These are phyloP conservation scores for Sugiyamaella marilandica DNA, from an alignment of 805 yeast genomes.

Conservation along the genomic window DNA sequence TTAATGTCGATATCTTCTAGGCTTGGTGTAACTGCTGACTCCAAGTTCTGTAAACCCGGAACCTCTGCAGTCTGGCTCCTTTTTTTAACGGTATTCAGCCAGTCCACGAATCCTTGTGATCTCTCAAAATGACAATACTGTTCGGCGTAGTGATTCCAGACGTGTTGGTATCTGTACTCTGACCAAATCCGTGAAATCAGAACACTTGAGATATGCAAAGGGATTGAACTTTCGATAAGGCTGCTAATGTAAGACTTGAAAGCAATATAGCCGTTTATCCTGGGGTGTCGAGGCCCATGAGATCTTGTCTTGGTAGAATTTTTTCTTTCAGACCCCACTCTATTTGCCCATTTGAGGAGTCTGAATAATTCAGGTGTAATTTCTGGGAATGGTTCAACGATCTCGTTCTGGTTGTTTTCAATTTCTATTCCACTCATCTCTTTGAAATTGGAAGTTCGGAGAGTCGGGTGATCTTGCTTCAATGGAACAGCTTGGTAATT, in stretches of 20 bases:
- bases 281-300: neutral
- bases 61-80: neutral
- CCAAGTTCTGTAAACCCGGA: no score
- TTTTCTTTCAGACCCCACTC: neutral
- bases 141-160: conserved; percentile 11
- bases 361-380: neutral
- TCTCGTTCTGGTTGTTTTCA: neutral
- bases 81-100: conserved; percentile 10
- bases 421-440: no score
- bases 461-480: no score
- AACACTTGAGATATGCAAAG: neutral
- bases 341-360: neutral
- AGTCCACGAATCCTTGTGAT: conserved; percentile 4
- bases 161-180: conserved; percentile 6
- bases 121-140: conserved; percentile 8
- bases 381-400: neutral
- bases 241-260: conserved; percentile 9
- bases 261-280: conserved; percentile 10
- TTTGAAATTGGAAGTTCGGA: no score
- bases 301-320: neutral
- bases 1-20: no score
- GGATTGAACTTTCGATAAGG: conserved; percentile 1
- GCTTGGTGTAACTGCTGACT: no score
- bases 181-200: conserved; percentile 11
- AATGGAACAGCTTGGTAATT: neutral